phyloP scores from a whole-genome alignment of 371 early-diverging fungal genomes.

The Zancudomyces culisetae region DNA sequence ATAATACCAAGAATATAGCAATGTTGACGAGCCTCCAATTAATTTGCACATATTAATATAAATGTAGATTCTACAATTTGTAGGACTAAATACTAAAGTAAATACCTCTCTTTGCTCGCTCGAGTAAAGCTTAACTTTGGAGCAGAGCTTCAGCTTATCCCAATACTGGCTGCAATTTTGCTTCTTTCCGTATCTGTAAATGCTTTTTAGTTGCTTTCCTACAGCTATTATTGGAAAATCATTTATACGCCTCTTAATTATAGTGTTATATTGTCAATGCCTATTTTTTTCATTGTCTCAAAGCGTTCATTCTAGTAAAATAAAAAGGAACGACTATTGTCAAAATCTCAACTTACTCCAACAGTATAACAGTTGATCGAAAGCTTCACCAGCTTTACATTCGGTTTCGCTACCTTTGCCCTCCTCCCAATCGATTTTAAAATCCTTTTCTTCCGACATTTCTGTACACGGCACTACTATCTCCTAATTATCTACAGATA shows the following conservation, averaged over 20 bases:
- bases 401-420: neutral
- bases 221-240: conserved; percentile 10
- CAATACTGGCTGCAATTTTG: conserved; percentile 16
- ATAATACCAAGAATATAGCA: neutral
- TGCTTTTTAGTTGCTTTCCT: conserved; percentile 22
- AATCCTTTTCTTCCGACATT: neutral
- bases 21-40: neutral
- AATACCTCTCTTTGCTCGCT: conserved; percentile 11
- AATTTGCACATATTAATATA: neutral
- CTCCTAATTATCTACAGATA: no score
- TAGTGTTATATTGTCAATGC: neutral
- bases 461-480: no score
- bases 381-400: neutral
- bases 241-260: no score
- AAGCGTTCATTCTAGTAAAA: neutral
- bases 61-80: neutral
- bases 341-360: neutral
- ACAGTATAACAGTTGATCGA: neutral
- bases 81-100: neutral
- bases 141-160: conserved; percentile 17
- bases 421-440: neutral
- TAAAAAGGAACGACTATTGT: neutral
- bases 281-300: neutral
- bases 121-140: conserved; percentile 15
- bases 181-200: conserved; percentile 23